Conservation (phyloP, 805 yeast genomes). For the Nadsonia fulvescens region DNA sequence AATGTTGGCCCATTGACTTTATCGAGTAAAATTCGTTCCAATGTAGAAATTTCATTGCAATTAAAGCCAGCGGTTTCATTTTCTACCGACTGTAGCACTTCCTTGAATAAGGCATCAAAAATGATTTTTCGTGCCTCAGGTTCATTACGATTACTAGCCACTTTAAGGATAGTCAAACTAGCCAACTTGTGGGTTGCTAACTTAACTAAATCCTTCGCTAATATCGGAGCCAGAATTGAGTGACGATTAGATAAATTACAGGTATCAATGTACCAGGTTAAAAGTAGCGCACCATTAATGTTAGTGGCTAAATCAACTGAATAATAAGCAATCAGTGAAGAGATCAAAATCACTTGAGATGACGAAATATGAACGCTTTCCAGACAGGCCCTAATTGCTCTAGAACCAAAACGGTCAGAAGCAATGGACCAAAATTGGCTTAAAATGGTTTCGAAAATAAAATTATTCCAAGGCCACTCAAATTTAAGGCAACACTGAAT, state of each 20-base stretch:
- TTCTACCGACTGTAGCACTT: too few relatives aligned
- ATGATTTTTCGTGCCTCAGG: too few relatives aligned
- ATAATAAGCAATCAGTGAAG: conserved; percentile 61
- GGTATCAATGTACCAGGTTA: conserved; percentile 91
- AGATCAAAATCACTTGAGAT: conserved; percentile 54
- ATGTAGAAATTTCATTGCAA: too few relatives aligned
- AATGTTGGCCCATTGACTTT: too few relatives aligned
- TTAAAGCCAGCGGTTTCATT: too few relatives aligned
- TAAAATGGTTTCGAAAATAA: conserved; percentile 68
- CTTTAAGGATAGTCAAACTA: conserved; percentile 58
- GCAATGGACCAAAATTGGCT: conserved; percentile 66
- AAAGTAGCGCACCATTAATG: conserved; percentile 70
- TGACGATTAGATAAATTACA: conserved; percentile 50
- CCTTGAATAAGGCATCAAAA: too few relatives aligned
- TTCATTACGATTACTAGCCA: conserved; percentile 52
- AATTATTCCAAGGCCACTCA: conserved; percentile 76
- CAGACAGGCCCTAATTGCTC: conserved; percentile 84
- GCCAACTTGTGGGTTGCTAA: conserved; percentile 74
- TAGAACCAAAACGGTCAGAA: conserved; percentile 81
- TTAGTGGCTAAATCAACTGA: conserved; percentile 67
- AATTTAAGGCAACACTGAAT: conserved; percentile 86
- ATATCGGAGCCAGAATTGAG: conserved; percentile 40
- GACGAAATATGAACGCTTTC: conserved; percentile 54
- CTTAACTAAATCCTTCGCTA: conserved; percentile 41
- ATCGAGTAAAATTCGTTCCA: too few relatives aligned